These are phyloP conservation scores for Plantago lanceolata DNA, from an alignment of 305 asterid genomes.

Conservation along the genomic window DNA sequence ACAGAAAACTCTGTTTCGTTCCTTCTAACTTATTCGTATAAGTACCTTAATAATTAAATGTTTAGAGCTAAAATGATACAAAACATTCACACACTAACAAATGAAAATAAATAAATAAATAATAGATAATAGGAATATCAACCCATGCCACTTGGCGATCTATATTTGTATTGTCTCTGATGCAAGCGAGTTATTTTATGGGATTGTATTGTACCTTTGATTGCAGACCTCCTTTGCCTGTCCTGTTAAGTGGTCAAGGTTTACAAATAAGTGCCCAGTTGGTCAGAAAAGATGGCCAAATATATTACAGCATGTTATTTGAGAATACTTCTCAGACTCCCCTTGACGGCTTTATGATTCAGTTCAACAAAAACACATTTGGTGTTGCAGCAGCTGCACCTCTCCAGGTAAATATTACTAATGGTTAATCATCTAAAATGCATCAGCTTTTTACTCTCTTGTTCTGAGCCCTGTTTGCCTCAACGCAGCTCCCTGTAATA, in stretches of 20 bases:
- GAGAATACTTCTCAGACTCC: slow-evolving; percentile 78
- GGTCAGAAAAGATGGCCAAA: slow-evolving; percentile 77
- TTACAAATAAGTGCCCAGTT: slow-evolving; percentile 90
- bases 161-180: too few relatives aligned
- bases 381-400: slow-evolving; percentile 93
- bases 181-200: too few relatives aligned
- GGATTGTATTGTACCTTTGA: slow-evolving; percentile 13
- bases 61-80: too few relatives aligned
- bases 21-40: too few relatives aligned
- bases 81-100: slow-evolving; percentile 17
- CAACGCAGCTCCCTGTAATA: slow-evolving; percentile 66
- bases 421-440: not conserved
- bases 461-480: slow-evolving; percentile 19
- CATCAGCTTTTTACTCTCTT: slow-evolving; percentile 13
- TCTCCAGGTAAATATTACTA: slow-evolving; percentile 58
- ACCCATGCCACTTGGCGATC: too few relatives aligned
- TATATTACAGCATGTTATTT: slow-evolving; percentile 86
- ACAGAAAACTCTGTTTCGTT: too few relatives aligned
- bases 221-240: slow-evolving; percentile 87
- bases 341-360: slow-evolving; percentile 97
- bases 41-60: too few relatives aligned
- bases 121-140: too few relatives aligned
- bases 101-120: too few relatives aligned
- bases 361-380: slow-evolving; percentile 94
- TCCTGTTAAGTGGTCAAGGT: slow-evolving; percentile 85